Evolutionary conservation across 148 eudicot genomes (phyloP), one percentile per base, ranked within the genome.

Genomic region (Spergularia bocconei): DNA sequence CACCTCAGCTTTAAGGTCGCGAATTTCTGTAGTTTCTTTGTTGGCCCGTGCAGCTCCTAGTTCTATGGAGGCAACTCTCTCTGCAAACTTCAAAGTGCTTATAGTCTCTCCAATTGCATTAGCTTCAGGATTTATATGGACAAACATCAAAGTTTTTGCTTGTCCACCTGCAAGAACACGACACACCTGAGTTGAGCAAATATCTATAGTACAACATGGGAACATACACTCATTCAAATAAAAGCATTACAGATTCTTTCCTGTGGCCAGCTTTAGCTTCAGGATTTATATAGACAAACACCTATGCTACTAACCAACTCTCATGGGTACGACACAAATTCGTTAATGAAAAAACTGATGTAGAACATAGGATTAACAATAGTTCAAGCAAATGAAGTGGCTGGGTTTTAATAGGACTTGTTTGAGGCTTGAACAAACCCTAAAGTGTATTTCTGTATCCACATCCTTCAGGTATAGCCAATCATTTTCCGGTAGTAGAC

Each of bases 121-220:
- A 54, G 76, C 67, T 82, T 92, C 98, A 0, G 98, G 96, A 81
- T 87, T 92, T 83, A 95, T 88, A 82, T 95, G 98, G 25, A 92
- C 97, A 79, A 95, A 95, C 97, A 95, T 95, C 88, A 95, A 81
- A 12, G 98, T 90, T 82, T 95, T 95, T 5, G 98, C 98, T 75
- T 95, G 93, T 47, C 98, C 97, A 63, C 98, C 98, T 93, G 71
- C 60, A 29, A 29, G 36, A 78, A 74, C n/a, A 25, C 15, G 13
- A 21, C 58, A 50, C 67, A 52, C 54, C 19, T 6, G 17, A 63
- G 67, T 63, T 63, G 19, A 33, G 47, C 36, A 38, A 63, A 7
- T 7, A 36, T 14, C 68, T 13, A 17, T 15, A 38, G 41, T 36
- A 39, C 15, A 13, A 29, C 36, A 29, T 29, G 36, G 36, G 36